phyloP scores from a whole-genome alignment of 805 yeast genomes.

The Candida boleticola region DNA sequence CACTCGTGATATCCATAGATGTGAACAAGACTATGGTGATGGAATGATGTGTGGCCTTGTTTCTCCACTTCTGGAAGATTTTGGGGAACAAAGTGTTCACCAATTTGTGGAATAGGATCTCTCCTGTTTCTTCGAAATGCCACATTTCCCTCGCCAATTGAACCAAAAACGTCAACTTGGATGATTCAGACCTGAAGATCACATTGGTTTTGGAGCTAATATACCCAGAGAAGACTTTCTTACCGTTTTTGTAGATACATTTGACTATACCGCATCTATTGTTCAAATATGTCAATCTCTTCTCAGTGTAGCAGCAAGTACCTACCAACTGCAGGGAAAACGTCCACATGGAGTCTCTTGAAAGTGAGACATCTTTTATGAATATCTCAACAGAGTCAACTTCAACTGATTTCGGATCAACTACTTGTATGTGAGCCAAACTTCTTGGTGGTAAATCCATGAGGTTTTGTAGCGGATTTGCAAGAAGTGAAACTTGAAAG shows the following conservation, averaged over 20 bases:
- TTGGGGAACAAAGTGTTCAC: slow-evolving; percentile 91
- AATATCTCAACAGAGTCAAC: slow-evolving; percentile 82
- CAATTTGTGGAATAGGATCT: slow-evolving; percentile 86
- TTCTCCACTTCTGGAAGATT: slow-evolving; percentile 84
- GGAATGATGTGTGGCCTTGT: slow-evolving; percentile 82
- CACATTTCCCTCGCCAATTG: slow-evolving; percentile 96
- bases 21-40: slow-evolving; percentile 88
- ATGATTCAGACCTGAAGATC: slow-evolving; percentile 88
- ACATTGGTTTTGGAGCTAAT: slow-evolving; percentile 73
- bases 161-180: slow-evolving; percentile 75
- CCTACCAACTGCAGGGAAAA: slow-evolving; percentile 61
- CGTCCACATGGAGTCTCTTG: slow-evolving; percentile 93
- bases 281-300: slow-evolving; percentile 60
- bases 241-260: slow-evolving; percentile 65
- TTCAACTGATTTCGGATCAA: slow-evolving; percentile 48
- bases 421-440: slow-evolving; percentile 53
- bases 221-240: slow-evolving; percentile 70
- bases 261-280: slow-evolving; percentile 62
- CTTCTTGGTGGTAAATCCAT: slow-evolving; percentile 69
- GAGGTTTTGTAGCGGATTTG: slow-evolving; percentile 57
- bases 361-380: slow-evolving; percentile 73
- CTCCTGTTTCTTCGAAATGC: slow-evolving; percentile 97
- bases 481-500: slow-evolving; percentile 52
- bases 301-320: slow-evolving; percentile 64
- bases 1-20: slow-evolving; percentile 59